Evolutionary conservation across 768 basidiomycete genomes (phyloP).

Genomic region (Chalciporus sphaerocephalus): DNA sequence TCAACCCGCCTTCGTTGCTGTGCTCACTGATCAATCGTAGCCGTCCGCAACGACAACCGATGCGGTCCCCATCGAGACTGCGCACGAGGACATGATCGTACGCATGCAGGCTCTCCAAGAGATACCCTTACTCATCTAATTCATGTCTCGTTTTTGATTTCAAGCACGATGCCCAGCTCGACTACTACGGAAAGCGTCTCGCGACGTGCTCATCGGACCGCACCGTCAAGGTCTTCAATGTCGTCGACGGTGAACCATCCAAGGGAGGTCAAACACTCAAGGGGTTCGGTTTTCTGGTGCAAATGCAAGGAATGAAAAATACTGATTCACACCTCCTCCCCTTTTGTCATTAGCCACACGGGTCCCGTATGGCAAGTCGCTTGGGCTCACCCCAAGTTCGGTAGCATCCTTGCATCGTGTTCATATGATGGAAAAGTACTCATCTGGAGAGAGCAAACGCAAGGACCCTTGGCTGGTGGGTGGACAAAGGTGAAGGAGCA

Average conservation of each 20-base stretch:
- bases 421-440: slow-evolving; percentile 98
- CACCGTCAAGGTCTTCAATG: slow-evolving; percentile 92
- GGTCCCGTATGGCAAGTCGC: slow-evolving; percentile 98
- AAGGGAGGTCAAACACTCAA: slow-evolving; percentile 70
- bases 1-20: neutral
- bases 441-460: slow-evolving; percentile 90
- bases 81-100: slow-evolving; percentile 99
- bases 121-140: neutral
- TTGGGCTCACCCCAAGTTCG: slow-evolving; percentile 98
- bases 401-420: slow-evolving; percentile 94
- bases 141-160: neutral
- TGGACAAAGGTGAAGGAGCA: slow-evolving; percentile 98
- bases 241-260: slow-evolving; percentile 81
- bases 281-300: slow-evolving; percentile 50
- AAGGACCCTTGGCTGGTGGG: slow-evolving; percentile 48
- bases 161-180: slow-evolving; percentile 96
- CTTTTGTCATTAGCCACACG: slow-evolving; percentile 66
- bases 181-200: slow-evolving; percentile 95
- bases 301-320: neutral
- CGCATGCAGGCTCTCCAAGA: slow-evolving; percentile 3
- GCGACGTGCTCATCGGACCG: slow-evolving; percentile 97
- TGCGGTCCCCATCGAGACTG: slow-evolving; percentile 86
- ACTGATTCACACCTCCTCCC: neutral
- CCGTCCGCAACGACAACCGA: slow-evolving; percentile 48
- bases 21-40: neutral